Percentiles rank a stretch among this genome's conserved stretches.
Evolutionary conservation across 495 filamentous ascomycete genomes (phyloP).

Genomic region (Aspergillus ostianus): DNA sequence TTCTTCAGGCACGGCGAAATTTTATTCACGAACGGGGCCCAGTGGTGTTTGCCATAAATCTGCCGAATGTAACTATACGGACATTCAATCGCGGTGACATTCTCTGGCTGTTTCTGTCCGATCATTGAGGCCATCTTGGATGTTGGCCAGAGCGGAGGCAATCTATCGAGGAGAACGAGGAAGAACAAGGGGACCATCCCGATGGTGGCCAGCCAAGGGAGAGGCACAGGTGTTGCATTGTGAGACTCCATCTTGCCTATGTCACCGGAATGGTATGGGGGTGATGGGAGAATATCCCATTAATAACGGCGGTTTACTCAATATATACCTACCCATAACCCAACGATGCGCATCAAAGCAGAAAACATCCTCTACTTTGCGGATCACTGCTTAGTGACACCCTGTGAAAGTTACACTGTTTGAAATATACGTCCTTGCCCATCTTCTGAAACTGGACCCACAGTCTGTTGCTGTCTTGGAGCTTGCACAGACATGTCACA

Average conservation of each 20-base stretch:
- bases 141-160: constrained; percentile 15
- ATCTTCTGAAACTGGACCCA: neutral
- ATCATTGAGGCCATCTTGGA: constrained; percentile 20
- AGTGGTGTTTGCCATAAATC: constrained; percentile 28
- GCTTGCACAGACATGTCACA: neutral
- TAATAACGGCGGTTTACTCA: neutral
- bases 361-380: neutral
- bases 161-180: constrained; percentile 14
- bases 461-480: neutral
- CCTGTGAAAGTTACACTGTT: neutral
- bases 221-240: constrained; percentile 12
- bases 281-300: neutral
- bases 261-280: neutral
- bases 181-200: constrained; percentile 12
- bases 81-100: constrained; percentile 20
- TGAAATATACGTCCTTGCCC: neutral
- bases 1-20: constrained; percentile 22
- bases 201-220: constrained; percentile 9
- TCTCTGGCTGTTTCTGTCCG: constrained; percentile 17
- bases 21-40: constrained; percentile 25
- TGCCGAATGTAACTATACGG: constrained; percentile 21
- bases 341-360: neutral
- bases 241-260: constrained; percentile 6
- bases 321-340: neutral
- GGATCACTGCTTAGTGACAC: neutral